phyloP scores from a whole-genome alignment of 1,139 yeast species.

The Blastobotrys elegans region DNA sequence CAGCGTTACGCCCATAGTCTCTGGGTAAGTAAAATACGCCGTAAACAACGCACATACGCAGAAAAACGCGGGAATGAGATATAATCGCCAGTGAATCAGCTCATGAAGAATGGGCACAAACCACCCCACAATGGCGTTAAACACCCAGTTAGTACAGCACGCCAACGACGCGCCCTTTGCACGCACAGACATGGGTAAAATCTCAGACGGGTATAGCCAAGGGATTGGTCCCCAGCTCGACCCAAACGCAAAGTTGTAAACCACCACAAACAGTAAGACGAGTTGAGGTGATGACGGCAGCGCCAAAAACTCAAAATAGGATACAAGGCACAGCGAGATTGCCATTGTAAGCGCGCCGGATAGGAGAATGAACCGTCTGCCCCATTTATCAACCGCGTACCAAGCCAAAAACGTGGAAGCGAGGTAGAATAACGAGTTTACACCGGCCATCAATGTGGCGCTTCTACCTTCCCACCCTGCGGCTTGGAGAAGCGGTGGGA shows the following conservation, averaged over 20 bases:
- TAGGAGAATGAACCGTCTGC: slow-evolving; percentile 74
- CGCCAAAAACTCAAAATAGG: slow-evolving; percentile 60
- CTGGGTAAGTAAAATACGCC: slow-evolving; percentile 73
- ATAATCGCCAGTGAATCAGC: slow-evolving; percentile 69
- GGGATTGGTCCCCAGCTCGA: slow-evolving; percentile 91
- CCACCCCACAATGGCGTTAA: slow-evolving; percentile 87
- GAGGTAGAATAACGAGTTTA: slow-evolving; percentile 72
- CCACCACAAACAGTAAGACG: slow-evolving; percentile 71
- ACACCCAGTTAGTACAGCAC: slow-evolving; percentile 93
- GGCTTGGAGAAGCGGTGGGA: slow-evolving; percentile 88
- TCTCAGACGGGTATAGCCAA: slow-evolving; percentile 87
- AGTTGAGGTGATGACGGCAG: slow-evolving; percentile 55
- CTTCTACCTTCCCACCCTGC: slow-evolving; percentile 92
- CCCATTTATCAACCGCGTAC: slow-evolving; percentile 88
- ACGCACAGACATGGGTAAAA: slow-evolving; percentile 79
- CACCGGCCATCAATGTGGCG: slow-evolving; percentile 91
- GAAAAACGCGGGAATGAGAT: slow-evolving; percentile 72
- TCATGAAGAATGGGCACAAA: slow-evolving; percentile 84
- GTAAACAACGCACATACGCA: slow-evolving; percentile 67
- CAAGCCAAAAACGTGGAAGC: slow-evolving; percentile 82
- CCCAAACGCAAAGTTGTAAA: slow-evolving; percentile 83
- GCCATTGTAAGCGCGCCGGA: slow-evolving; percentile 82
- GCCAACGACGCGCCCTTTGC: slow-evolving; percentile 90
- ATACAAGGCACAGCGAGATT: slow-evolving; percentile 55
- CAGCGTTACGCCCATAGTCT: slow-evolving; percentile 80